Evolutionary conservation across 2,329 filamentous ascomycete genomes (phyloP).

Genomic region (Tolypocladium tundrense): DNA sequence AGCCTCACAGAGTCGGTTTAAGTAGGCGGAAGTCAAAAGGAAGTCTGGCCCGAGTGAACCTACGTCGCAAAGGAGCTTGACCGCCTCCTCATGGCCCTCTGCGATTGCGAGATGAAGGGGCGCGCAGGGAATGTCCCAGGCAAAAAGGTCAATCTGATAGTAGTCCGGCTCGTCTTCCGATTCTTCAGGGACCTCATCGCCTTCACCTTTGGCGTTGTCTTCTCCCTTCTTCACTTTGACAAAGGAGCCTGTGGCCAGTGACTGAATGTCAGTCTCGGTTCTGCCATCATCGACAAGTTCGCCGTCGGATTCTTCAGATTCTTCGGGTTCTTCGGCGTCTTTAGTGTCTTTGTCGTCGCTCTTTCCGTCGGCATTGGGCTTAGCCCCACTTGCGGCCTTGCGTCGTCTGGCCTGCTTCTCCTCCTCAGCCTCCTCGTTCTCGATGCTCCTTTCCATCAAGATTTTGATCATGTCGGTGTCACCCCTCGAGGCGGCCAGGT

Average conservation of each 20-base stretch:
- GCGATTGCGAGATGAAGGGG: constrained; percentile 72
- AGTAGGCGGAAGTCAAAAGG: background rate
- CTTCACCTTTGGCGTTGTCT: constrained; percentile 13
- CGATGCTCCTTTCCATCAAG: constrained; percentile 62
- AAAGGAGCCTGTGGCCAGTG: constrained; percentile 60
- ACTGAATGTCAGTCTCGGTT: constrained; percentile 39
- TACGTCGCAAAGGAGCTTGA: constrained; percentile 56
- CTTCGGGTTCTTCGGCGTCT: constrained; percentile 14
- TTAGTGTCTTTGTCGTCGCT: constrained; percentile 3
- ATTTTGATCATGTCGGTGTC: constrained; percentile 58
- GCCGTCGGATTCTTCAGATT: constrained; percentile 24
- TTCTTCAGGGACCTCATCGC: constrained; percentile 41
- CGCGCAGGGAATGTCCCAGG: constrained; percentile 68
- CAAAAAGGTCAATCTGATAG: constrained; percentile 66
- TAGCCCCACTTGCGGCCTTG: constrained; percentile 17
- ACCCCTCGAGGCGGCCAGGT: constrained; percentile 66
- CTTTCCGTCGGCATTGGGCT: constrained; percentile 8
- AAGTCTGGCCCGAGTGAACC: constrained; percentile 7
- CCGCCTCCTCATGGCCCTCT: constrained; percentile 58
- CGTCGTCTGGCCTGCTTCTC: constrained; percentile 43
- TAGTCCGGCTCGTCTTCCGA: constrained; percentile 61
- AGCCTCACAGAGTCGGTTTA: background rate
- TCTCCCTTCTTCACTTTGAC: constrained; percentile 50
- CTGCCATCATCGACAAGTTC: constrained; percentile 35
- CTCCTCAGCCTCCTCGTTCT: constrained; percentile 60